Percentiles rank a stretch among this genome's conserved stretches.
Conservation (phyloP, 768 basidiomycete genomes). For the Xerocomus brunneocitrinus region DNA sequence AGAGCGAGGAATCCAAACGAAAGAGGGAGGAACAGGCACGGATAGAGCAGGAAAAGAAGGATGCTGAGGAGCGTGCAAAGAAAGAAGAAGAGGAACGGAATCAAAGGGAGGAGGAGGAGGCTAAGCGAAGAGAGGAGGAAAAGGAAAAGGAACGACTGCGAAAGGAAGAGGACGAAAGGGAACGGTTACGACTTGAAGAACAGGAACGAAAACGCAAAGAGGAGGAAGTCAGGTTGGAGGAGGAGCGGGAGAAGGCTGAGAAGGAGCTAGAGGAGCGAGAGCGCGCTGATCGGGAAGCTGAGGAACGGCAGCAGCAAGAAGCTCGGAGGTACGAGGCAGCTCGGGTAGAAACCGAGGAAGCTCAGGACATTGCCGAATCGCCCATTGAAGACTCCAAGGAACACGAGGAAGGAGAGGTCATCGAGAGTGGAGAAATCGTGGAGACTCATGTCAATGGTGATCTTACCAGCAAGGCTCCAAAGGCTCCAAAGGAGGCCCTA, state of each 20-base stretch:
- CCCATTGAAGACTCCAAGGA: conserved; percentile 46
- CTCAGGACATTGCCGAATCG: conserved; percentile 30
- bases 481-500: conserved; percentile 45
- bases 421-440: conserved; percentile 29
- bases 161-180: conserved; percentile 39
- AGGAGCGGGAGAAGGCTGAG: conserved; percentile 29
- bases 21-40: conserved; percentile 44
- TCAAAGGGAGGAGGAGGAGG: conserved; percentile 38
- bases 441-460: conserved; percentile 32
- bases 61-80: conserved; percentile 35
- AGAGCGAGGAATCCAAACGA: conserved; percentile 54
- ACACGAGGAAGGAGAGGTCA: conserved; percentile 35
- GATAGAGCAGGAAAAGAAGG: conserved; percentile 36
- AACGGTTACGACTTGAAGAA: conserved; percentile 27
- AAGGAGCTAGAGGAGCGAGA: conserved; percentile 41
- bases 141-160: conserved; percentile 36
- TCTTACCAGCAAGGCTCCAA: conserved; percentile 36
- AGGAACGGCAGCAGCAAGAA: conserved; percentile 29
- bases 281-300: conserved; percentile 32
- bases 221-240: conserved; percentile 25
- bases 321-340: conserved; percentile 17
- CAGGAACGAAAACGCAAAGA: conserved; percentile 34
- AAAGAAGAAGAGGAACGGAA: conserved; percentile 34
- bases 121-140: conserved; percentile 41
- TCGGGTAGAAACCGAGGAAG: conserved; percentile 36